phyloP scores from a whole-genome alignment of 352 stramenopile genomes.

The Globisporangium polare region DNA sequence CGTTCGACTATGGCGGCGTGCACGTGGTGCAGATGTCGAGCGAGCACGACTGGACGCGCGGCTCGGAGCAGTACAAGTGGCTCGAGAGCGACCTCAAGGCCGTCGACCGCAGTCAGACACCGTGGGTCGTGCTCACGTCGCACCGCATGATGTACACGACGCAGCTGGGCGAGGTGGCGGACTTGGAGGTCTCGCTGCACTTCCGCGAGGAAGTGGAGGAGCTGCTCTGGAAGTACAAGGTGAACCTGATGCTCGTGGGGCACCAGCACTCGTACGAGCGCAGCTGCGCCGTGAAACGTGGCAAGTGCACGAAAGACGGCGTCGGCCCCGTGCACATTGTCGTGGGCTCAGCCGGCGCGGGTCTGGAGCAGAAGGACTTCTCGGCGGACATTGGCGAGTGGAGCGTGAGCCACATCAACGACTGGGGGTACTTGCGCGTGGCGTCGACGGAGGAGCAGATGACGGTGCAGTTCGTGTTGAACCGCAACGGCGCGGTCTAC shows the following conservation, averaged over 20 bases:
- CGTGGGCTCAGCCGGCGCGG: slow-evolving; percentile 79
- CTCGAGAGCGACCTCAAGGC: slow-evolving; percentile 77
- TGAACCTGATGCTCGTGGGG: slow-evolving; percentile 89
- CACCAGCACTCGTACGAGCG: slow-evolving; percentile 93
- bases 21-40: slow-evolving; percentile 91
- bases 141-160: slow-evolving; percentile 92
- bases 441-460: slow-evolving; percentile 61
- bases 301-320: slow-evolving; percentile 66
- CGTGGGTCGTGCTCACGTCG: slow-evolving; percentile 91
- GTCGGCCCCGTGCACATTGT: slow-evolving; percentile 85
- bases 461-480: slow-evolving; percentile 74
- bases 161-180: slow-evolving; percentile 56
- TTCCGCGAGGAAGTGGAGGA: slow-evolving; percentile 90
- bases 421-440: slow-evolving; percentile 74
- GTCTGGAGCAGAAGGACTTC: slow-evolving; percentile 61
- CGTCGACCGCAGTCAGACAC: slow-evolving; percentile 83
- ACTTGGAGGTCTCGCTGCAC: slow-evolving; percentile 65
- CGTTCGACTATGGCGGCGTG: slow-evolving; percentile 86
- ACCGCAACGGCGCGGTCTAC: slow-evolving; percentile 76
- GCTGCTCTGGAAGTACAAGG: slow-evolving; percentile 81
- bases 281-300: slow-evolving; percentile 76
- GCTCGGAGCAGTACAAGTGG: slow-evolving; percentile 88
- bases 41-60: slow-evolving; percentile 87
- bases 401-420: slow-evolving; percentile 76
- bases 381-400: slow-evolving; percentile 66